Percentiles rank a stretch among this genome's conserved stretches.
phyloP scores from a whole-genome alignment of 352 stramenopile genomes.

The Thalassiosira livingstoniorum region DNA sequence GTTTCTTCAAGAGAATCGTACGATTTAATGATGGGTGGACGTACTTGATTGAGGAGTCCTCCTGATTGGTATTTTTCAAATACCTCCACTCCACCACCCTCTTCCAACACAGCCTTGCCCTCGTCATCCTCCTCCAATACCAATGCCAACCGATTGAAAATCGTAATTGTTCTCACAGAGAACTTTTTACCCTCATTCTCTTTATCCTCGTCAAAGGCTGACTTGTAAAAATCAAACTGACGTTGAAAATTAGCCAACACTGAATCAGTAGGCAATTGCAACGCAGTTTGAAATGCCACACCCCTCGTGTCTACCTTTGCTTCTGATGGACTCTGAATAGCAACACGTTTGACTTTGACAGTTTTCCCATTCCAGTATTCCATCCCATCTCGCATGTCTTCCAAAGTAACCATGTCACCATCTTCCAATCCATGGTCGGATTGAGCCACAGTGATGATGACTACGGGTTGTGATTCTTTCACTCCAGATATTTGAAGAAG shows the following conservation, averaged over 20 bases:
- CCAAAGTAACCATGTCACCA: conserved; percentile 64
- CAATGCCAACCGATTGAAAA: conserved; percentile 74
- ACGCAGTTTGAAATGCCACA: conserved; percentile 66
- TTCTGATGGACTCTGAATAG: conserved; percentile 61
- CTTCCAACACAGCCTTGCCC: conserved; percentile 38
- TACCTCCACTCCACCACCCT: conserved; percentile 38
- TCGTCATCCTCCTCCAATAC: conserved; percentile 65
- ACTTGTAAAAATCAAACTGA: conserved; percentile 73
- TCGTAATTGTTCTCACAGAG: conserved; percentile 69
- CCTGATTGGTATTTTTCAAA: conserved; percentile 66
- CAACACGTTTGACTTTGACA: conserved; percentile 64
- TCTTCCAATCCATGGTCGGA: conserved; percentile 72
- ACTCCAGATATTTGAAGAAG: conserved; percentile 60
- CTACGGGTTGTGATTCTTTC: conserved; percentile 58
- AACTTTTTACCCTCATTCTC: conserved; percentile 62
- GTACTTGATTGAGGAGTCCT: conserved; percentile 70
- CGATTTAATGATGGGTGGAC: conserved; percentile 58
- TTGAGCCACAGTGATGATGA: conserved; percentile 71
- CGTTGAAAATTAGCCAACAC: conserved; percentile 68
- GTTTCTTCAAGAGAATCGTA: conserved; percentile 65
- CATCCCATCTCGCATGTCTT: conserved; percentile 67
- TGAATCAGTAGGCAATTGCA: conserved; percentile 57
- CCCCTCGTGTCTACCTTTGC: conserved; percentile 68
- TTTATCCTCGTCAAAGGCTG: conserved; percentile 52
- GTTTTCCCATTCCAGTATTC: conserved; percentile 60